Conservation (phyloP, 1,284 basidiomycete genomes). For the Ustanciosporium gigantosporum region DNA sequence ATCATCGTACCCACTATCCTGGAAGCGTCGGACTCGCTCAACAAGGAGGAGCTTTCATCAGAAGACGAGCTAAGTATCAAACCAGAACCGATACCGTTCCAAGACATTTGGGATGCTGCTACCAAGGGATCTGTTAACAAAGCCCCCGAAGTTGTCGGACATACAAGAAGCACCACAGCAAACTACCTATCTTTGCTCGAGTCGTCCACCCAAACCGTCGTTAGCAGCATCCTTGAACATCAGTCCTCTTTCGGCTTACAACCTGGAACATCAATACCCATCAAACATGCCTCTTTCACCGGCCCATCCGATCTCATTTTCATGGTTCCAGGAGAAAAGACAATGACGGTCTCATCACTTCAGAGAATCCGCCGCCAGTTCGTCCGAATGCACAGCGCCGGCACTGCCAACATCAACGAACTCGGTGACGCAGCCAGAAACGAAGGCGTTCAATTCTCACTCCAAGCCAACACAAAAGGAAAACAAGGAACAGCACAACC, state of each 20-base stretch:
- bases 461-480: constrained; percentile 5
- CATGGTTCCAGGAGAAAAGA: constrained; percentile 26
- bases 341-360: constrained; percentile 29
- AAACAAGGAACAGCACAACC: neutral
- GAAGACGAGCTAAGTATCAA: constrained; percentile 69
- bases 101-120: constrained; percentile 79
- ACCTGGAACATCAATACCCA: constrained; percentile 18
- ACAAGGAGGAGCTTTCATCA: no score
- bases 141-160: constrained; percentile 79
- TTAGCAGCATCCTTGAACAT: constrained; percentile 45
- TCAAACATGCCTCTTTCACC: constrained; percentile 9
- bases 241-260: constrained; percentile 17
- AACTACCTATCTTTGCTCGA: constrained; percentile 62
- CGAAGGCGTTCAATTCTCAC: constrained; percentile 35
- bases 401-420: constrained; percentile 39
- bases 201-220: constrained; percentile 41
- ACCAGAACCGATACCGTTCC: constrained; percentile 67
- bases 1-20: constrained; percentile 70
- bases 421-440: constrained; percentile 31
- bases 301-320: constrained; percentile 19
- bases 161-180: constrained; percentile 60
- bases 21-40: neutral
- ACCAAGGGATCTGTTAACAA: constrained; percentile 79
- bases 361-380: constrained; percentile 53
- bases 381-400: constrained; percentile 54